Evolutionary conservation across 352 stramenopile species (phyloP).

Genomic region (Globisporangium cederbergense): DNA sequence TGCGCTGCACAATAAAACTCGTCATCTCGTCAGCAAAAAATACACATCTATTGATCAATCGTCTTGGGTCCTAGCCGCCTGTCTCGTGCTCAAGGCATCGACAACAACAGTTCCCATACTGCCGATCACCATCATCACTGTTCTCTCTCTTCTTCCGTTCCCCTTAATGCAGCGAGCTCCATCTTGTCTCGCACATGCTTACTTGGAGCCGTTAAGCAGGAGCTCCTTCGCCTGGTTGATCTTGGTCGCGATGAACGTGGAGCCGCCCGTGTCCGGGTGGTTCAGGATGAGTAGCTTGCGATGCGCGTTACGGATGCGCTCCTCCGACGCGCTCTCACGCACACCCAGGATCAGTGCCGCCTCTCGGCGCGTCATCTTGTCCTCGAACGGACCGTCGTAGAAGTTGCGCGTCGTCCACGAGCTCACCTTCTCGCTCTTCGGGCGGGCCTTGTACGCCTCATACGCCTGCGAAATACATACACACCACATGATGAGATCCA

Average conservation of each 20-base stretch:
- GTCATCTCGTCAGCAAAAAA: slow-evolving; percentile 10
- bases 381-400: slow-evolving; percentile 97
- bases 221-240: slow-evolving; percentile 99
- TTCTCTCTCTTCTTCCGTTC: slow-evolving; percentile 11
- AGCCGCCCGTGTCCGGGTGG: slow-evolving; percentile 98
- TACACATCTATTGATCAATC: slow-evolving; percentile 17
- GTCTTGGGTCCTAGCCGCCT: not conserved
- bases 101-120: not conserved
- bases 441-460: slow-evolving; percentile 67
- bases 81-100: not conserved
- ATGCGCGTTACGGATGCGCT: slow-evolving; percentile 98
- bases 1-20: not conserved
- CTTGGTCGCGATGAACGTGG: slow-evolving; percentile 98
- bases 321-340: slow-evolving; percentile 90
- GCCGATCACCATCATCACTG: not conserved
- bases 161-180: not conserved
- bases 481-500: not conserved
- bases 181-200: slow-evolving; percentile 6
- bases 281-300: slow-evolving; percentile 98
- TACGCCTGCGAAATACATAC: slow-evolving; percentile 38
- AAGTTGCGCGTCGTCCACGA: slow-evolving; percentile 86
- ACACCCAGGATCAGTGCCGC: slow-evolving; percentile 99
- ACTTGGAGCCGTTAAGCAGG: slow-evolving; percentile 77
- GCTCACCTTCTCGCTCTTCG: slow-evolving; percentile 59
- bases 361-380: slow-evolving; percentile 98